A percentile compares a stretch with the other conserved stretches of the same genome.
These are phyloP conservation scores for Tolypocladium ovalisporum DNA, from an alignment of 2,329 filamentous ascomycete species.

Conservation along the genomic window DNA sequence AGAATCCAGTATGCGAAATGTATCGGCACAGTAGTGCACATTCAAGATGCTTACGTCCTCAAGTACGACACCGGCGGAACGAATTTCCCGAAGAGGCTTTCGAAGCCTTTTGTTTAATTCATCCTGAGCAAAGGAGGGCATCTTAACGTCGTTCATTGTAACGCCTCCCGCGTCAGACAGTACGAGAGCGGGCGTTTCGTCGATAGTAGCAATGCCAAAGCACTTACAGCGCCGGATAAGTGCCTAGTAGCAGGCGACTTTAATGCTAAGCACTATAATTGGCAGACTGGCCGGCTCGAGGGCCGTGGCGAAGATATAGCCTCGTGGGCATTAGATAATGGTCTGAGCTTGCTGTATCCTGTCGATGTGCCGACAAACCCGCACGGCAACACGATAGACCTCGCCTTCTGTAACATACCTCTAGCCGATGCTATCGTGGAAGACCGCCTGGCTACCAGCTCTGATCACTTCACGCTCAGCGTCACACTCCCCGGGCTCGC, in stretches of 20 bases:
- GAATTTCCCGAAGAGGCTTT: too few relatives aligned
- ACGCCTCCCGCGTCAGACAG: too few relatives aligned
- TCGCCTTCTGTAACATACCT: constrained; percentile 7
- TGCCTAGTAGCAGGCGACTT: constrained; percentile 8
- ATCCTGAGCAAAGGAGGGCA: too few relatives aligned
- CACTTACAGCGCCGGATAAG: background rate
- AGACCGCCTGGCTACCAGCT: constrained; percentile 9
- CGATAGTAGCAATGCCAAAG: too few relatives aligned
- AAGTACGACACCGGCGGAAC: too few relatives aligned
- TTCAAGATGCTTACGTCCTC: too few relatives aligned
- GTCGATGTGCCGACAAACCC: constrained; percentile 6
- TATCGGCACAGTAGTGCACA: too few relatives aligned
- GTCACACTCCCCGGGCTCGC: too few relatives aligned
- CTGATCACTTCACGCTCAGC: constrained; percentile 6
- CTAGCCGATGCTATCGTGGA: constrained; percentile 5
- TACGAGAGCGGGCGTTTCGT: too few relatives aligned
- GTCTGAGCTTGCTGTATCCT: constrained; percentile 6
- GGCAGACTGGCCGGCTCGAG: constrained; percentile 4
- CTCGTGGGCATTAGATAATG: constrained; percentile 3
- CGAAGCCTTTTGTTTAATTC: too few relatives aligned
- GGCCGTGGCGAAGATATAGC: background rate
- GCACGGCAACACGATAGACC: constrained; percentile 7
- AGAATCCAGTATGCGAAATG: too few relatives aligned
- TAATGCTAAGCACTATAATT: constrained; percentile 7
- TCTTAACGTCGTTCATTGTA: too few relatives aligned